phyloP scores from a whole-genome alignment of 495 filamentous ascomycete species.

The Polyplosphaeria fusca region DNA sequence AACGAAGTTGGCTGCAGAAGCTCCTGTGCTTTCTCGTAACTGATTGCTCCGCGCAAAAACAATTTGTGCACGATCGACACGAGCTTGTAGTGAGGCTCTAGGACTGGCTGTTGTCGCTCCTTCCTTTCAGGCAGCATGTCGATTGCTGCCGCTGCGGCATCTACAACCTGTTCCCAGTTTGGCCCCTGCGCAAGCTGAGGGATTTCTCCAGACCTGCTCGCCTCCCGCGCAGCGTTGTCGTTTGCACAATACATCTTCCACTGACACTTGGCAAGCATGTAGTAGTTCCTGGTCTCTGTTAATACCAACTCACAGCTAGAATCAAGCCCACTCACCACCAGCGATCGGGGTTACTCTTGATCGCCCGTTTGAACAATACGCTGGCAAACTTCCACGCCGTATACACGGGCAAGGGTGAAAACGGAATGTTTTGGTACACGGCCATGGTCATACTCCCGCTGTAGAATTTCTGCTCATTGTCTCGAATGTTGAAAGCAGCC shows the following conservation, averaged over 20 bases:
- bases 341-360: conserved; percentile 68
- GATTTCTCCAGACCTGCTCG: background rate
- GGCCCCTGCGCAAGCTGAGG: conserved; percentile 13
- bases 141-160: conserved; percentile 71
- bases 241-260: conserved; percentile 85
- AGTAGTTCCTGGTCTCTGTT: conserved; percentile 60
- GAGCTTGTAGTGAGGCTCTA: conserved; percentile 96
- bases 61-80: conserved; percentile 83
- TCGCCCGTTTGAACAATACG: conserved; percentile 71
- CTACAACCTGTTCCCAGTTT: conserved; percentile 58
- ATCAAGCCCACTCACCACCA: conserved; percentile 67
- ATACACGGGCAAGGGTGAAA: conserved; percentile 68
- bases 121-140: conserved; percentile 75
- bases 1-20: conserved; percentile 56
- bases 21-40: conserved; percentile 52
- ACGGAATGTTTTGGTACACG: conserved; percentile 72
- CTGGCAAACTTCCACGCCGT: conserved; percentile 84
- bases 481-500: conserved; percentile 51
- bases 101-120: conserved; percentile 75
- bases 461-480: conserved; percentile 68
- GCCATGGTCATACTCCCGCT: conserved; percentile 57
- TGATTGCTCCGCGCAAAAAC: conserved; percentile 46
- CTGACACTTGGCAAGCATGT: conserved; percentile 88
- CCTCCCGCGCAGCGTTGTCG: conserved; percentile 35
- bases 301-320: background rate